phyloP scores from a whole-genome alignment of 768 basidiomycete species.

The Russula sp. region DNA sequence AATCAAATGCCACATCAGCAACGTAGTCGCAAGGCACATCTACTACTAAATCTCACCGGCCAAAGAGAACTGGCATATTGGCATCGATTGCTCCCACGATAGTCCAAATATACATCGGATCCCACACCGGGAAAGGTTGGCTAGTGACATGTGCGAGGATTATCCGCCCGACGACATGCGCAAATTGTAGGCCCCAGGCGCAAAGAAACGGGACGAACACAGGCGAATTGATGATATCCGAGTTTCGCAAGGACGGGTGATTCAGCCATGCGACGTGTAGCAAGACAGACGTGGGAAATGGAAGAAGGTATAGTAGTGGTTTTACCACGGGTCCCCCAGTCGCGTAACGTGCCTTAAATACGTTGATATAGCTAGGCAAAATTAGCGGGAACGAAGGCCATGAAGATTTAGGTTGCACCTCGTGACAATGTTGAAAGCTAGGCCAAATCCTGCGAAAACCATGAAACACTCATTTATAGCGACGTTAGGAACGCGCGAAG shows the following conservation, averaged over 20 bases:
- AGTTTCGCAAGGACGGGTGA: constrained; percentile 51
- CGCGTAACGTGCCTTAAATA: constrained; percentile 49
- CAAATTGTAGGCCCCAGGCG: constrained; percentile 90
- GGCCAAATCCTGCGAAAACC: constrained; percentile 60
- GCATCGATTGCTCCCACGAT: constrained; percentile 74
- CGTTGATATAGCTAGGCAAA: constrained; percentile 66
- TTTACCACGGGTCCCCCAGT: constrained; percentile 35
- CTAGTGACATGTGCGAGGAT: constrained; percentile 91
- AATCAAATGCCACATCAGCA: not conserved
- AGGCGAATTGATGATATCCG: constrained; percentile 65
- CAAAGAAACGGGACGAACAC: constrained; percentile 83
- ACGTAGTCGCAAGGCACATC: not conserved
- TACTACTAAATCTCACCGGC: constrained; percentile 40
- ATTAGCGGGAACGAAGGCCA: not conserved
- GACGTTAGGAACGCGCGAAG: constrained; percentile 50
- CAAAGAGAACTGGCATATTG: constrained; percentile 60
- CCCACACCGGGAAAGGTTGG: constrained; percentile 77
- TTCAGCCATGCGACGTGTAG: constrained; percentile 80
- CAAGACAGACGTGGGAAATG: constrained; percentile 64
- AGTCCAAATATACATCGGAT: constrained; percentile 82
- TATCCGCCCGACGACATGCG: constrained; percentile 85
- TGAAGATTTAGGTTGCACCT: constrained; percentile 38
- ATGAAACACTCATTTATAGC: constrained; percentile 85
- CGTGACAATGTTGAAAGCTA: constrained; percentile 73
- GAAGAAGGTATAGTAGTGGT: constrained; percentile 71